These are phyloP conservation scores for Lentinula sp. DNA, from an alignment of 768 basidiomycete genomes.

Conservation along the genomic window DNA sequence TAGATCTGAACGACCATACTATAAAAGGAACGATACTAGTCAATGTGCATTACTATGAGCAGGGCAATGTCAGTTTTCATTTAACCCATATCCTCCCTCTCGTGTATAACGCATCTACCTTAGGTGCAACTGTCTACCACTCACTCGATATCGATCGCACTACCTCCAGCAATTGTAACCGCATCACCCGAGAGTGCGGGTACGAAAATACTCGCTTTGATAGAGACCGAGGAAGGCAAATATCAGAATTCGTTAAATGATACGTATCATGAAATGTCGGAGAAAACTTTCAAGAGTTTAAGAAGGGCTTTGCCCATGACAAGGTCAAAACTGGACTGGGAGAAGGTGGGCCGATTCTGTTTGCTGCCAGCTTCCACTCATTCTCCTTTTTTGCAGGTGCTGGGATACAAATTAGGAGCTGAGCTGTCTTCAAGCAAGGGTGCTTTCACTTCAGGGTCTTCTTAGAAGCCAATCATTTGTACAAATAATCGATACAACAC, in stretches of 20 bases:
- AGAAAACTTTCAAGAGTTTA: slow-evolving; percentile 89
- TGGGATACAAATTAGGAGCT: slow-evolving; percentile 69
- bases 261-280: slow-evolving; percentile 84
- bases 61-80: slow-evolving; percentile 70
- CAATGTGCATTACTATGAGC: slow-evolving; percentile 96
- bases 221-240: slow-evolving; percentile 72
- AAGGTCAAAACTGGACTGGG: slow-evolving; percentile 94
- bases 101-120: not conserved
- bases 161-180: slow-evolving; percentile 53
- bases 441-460: slow-evolving; percentile 26
- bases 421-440: slow-evolving; percentile 67
- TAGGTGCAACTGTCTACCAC: slow-evolving; percentile 89
- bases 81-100: not conserved
- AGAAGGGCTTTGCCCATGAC: slow-evolving; percentile 89
- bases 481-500: not conserved
- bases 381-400: slow-evolving; percentile 24
- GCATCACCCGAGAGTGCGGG: slow-evolving; percentile 47
- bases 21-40: slow-evolving; percentile 72
- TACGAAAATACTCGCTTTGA: slow-evolving; percentile 72
- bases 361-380: not conserved
- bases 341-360: slow-evolving; percentile 49
- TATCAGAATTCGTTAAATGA: slow-evolving; percentile 79
- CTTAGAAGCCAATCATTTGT: slow-evolving; percentile 14
- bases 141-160: slow-evolving; percentile 58
- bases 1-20: slow-evolving; percentile 59